Evolutionary conservation across 495 filamentous ascomycete species (phyloP).

Genomic region (Tuber umbilicatum): DNA sequence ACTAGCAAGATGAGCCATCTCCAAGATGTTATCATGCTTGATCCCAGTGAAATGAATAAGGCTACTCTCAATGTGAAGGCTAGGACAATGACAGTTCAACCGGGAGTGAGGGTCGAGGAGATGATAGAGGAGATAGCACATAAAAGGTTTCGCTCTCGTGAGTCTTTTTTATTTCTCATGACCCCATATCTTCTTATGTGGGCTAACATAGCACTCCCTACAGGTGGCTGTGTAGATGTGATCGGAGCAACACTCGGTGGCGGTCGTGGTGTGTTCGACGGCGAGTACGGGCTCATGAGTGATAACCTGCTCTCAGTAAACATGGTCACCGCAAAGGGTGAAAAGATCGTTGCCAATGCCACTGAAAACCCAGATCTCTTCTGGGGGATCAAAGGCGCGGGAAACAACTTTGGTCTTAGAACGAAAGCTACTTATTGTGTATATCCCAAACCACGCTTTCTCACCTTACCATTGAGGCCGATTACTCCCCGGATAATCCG

Average conservation of each 20-base stretch:
- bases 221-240: constrained; percentile 49
- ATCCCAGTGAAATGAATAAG: neutral
- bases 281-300: constrained; percentile 54
- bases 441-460: constrained; percentile 36
- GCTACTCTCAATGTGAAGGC: neutral
- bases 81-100: neutral
- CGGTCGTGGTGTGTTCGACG: constrained; percentile 57
- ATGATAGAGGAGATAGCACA: neutral
- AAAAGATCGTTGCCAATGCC: constrained; percentile 42
- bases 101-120: neutral
- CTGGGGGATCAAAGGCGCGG: constrained; percentile 21
- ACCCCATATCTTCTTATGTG: neutral
- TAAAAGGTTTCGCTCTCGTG: neutral
- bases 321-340: constrained; percentile 55
- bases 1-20: neutral
- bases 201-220: neutral
- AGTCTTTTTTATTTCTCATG: neutral
- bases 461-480: constrained; percentile 5
- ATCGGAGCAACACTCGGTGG: constrained; percentile 56
- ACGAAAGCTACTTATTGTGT: constrained; percentile 46
- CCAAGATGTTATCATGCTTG: neutral
- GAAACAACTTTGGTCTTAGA: constrained; percentile 22
- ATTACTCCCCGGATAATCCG: constrained; percentile 6
- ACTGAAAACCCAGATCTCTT: constrained; percentile 37
- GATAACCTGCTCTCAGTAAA: constrained; percentile 53